These are phyloP conservation scores for Lentinus tigrinus DNA, from an alignment of 768 basidiomycete genomes.

Conservation along the genomic window DNA sequence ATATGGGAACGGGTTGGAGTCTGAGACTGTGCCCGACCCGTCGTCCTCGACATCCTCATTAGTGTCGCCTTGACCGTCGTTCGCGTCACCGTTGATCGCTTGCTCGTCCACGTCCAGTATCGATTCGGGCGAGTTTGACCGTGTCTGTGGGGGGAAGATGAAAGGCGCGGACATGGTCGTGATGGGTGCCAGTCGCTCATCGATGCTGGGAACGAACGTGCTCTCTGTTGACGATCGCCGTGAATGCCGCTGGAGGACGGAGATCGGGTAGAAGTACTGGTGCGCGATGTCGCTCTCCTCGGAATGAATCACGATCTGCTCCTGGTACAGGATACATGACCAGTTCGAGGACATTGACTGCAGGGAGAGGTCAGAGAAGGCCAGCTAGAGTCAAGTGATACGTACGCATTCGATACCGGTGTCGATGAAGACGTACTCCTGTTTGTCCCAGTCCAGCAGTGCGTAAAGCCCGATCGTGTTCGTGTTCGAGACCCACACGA, in stretches of 20 bases:
- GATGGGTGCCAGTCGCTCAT: slow-evolving; percentile 21
- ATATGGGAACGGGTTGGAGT: slow-evolving; percentile 61
- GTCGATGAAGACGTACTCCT: slow-evolving; percentile 70
- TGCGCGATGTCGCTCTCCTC: slow-evolving; percentile 65
- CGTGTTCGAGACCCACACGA: slow-evolving; percentile 60
- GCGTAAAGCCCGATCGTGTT: slow-evolving; percentile 63
- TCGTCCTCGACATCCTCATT: not conserved
- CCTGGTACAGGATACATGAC: slow-evolving; percentile 70
- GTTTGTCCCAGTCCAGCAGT: slow-evolving; percentile 62
- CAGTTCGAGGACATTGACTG: slow-evolving; percentile 71
- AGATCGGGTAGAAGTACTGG: slow-evolving; percentile 68
- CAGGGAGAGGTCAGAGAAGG: not conserved
- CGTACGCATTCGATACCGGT: slow-evolving; percentile 73
- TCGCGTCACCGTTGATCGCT: not conserved
- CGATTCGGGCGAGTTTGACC: not conserved
- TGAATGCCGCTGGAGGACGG: slow-evolving; percentile 31
- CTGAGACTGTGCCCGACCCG: slow-evolving; percentile 4
- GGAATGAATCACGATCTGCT: slow-evolving; percentile 70
- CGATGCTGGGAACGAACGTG: slow-evolving; percentile 23
- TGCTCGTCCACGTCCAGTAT: not conserved
- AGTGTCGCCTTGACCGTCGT: not conserved
- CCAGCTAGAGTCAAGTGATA: slow-evolving; percentile 16
- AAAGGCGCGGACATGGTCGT: slow-evolving; percentile 23
- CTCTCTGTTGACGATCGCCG: slow-evolving; percentile 17
- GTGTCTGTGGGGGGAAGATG: slow-evolving; percentile 20